Evolutionary conservation across 192 early-diverging fungal species (phyloP).

Genomic region (Piromyces finnis): DNA sequence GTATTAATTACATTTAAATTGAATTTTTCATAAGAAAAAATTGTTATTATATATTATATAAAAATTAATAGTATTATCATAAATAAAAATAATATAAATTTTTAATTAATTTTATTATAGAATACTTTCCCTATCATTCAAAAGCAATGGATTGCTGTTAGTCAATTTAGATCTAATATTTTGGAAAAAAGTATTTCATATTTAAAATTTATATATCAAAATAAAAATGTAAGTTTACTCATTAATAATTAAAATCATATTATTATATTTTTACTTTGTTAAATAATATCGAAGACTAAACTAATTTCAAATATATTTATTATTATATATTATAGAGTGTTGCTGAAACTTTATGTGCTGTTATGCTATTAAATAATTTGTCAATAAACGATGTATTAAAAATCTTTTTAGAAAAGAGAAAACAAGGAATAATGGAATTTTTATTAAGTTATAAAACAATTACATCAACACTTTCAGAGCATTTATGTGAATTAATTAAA

Average conservation of each 20-base stretch:
- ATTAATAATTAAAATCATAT: neutral
- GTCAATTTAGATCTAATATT: slow-evolving; percentile 55
- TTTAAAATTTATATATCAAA: slow-evolving; percentile 16
- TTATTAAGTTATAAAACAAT: slow-evolving; percentile 4
- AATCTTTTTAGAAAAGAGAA: slow-evolving; percentile 29
- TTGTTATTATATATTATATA: no score
- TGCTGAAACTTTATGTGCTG: slow-evolving; percentile 36
- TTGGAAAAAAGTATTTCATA: slow-evolving; percentile 37
- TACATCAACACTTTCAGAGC: neutral
- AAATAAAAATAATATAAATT: no score
- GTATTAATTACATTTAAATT: no score
- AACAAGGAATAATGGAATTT: slow-evolving; percentile 18
- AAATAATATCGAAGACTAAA: no score
- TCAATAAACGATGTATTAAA: slow-evolving; percentile 31
- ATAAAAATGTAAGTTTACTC: slow-evolving; percentile 20
- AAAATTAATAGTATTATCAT: no score
- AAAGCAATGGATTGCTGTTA: slow-evolving; percentile 69
- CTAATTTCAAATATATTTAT: no score
- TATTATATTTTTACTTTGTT: no score
- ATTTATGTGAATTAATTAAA: slow-evolving; percentile 1
- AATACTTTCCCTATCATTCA: slow-evolving; percentile 61
- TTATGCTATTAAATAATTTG: slow-evolving; percentile 45
- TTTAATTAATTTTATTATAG: no score
- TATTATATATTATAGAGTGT: slow-evolving; percentile 28
- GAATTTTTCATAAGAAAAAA: no score